Conservation (phyloP, 352 stramenopile genomes). For the Phytophthora hibernalis region DNA sequence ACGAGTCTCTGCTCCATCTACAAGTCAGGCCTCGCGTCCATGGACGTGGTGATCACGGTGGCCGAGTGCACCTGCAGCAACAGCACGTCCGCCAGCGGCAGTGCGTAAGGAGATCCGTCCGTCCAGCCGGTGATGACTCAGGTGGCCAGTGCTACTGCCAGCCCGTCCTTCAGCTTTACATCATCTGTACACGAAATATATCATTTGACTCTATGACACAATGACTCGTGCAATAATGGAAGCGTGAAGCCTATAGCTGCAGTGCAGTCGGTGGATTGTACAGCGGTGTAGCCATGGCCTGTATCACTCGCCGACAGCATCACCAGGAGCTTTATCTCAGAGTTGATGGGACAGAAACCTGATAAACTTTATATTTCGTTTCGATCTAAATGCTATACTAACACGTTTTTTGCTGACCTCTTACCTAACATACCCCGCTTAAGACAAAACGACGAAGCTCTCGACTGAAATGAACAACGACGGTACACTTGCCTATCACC, state of each 20-base stretch:
- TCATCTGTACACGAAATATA: conserved; percentile 32
- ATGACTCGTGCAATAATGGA: neutral
- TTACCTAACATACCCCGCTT: conserved; percentile 5
- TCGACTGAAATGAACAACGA: neutral
- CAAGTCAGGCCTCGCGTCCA: conserved; percentile 50
- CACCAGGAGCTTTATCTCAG: neutral
- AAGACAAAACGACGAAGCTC: conserved; percentile 3
- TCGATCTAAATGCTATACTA: too few species aligned
- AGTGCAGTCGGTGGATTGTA: conserved; percentile 3
- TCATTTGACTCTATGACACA: neutral
- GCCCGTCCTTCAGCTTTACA: conserved; percentile 28
- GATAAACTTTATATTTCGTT: neutral
- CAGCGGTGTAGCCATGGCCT: neutral
- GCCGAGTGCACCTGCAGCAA: conserved; percentile 64
- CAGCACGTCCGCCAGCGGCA: conserved; percentile 29
- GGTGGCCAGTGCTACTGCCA: neutral
- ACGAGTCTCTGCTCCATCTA: conserved; percentile 69
- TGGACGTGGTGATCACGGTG: conserved; percentile 62
- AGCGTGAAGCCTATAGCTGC: conserved; percentile 15
- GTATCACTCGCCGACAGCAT: neutral
- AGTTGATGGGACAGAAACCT: neutral
- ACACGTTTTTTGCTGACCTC: too few species aligned
- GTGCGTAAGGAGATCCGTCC: neutral
- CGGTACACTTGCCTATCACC: conserved; percentile 15
- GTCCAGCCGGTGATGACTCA: conserved; percentile 1